These are phyloP conservation scores for Fusarium decemcellulare DNA, from an alignment of 2,329 filamentous ascomycete genomes.

Conservation along the genomic window DNA sequence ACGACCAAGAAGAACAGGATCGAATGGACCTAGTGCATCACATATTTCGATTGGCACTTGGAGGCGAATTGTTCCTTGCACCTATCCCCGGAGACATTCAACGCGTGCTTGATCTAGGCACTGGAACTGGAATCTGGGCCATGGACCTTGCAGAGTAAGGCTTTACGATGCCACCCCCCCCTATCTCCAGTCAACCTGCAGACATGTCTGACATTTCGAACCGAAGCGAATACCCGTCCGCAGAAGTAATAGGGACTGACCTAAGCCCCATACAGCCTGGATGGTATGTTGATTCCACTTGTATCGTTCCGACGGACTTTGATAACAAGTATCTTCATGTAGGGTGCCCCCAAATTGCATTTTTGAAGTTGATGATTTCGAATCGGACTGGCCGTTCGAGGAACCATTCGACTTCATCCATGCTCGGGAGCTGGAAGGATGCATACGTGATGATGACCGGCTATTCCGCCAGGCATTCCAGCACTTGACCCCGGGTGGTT, in stretches of 20 bases:
- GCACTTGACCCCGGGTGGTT: conserved; percentile 7
- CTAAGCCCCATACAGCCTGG: conserved; percentile 28
- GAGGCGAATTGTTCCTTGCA: neutral
- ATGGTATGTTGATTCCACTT: conserved; percentile 3
- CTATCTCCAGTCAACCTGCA: neutral
- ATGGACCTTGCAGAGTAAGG: conserved; percentile 19
- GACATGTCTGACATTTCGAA: neutral
- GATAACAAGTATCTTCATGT: neutral
- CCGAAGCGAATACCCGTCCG: conserved; percentile 16
- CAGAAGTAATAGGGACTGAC: conserved; percentile 26
- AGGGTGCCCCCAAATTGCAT: conserved; percentile 20
- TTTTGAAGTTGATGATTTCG: conserved; percentile 24
- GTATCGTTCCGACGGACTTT: no score
- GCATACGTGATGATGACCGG: conserved; percentile 5
- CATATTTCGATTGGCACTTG: conserved; percentile 1
- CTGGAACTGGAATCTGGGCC: conserved; percentile 18
- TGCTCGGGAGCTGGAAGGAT: conserved; percentile 21
- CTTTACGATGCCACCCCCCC: neutral
- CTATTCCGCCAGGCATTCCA: conserved; percentile 13
- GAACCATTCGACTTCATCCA: conserved; percentile 25
- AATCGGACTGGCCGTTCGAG: conserved; percentile 17
- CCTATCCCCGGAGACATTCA: conserved; percentile 1
- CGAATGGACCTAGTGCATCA: conserved; percentile 18
- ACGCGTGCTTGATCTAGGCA: conserved; percentile 9
- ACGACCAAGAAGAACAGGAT: conserved; percentile 47